Evolutionary conservation across 305 asterid genomes (phyloP), one percentile per base, ranked within the genome.

Genomic region (Vinca major): DNA sequence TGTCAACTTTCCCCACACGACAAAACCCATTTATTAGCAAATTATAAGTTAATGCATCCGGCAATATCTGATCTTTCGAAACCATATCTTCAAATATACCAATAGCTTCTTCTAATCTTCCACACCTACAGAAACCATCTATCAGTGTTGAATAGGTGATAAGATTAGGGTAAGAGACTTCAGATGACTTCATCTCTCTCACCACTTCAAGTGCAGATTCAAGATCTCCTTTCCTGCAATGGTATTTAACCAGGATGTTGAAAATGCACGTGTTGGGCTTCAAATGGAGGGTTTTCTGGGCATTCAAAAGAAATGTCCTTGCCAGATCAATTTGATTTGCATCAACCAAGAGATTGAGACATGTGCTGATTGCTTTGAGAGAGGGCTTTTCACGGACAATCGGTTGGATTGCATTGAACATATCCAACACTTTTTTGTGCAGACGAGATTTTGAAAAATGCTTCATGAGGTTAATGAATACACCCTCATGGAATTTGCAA

Each of bases 381-480:
- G 98, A 90, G 14, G 98, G 98, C 75, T 86, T 86, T 55, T 81
- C 81, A 66, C 97, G 92, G 26, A 74, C 92, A 13, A 84, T 78
- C 0, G 89, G 87, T 45, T 72, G 66, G 63, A 92, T 90, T 13
- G 80, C 71, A 71, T 77, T 2, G 70, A 92, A 92, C 97, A 87
- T 86, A 19, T 86, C 95, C 20, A 90, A 71, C 53, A 92, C 88
- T 78, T 79, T 87, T 63, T 88, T 90, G 11, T 86, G 90, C 82
- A 84, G 77, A 66, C 80, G 79, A 5, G 84, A 83, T 76, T 72
- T 90, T 0, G 97, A 82, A 80, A 82, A 90, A 81, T 84, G 95
- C 84, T 82, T 88, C 98, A 92, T 92, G 72, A 92, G 97, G 80
- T 88, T 86, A 11, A 91, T 73, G 75, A 90, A 92, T 75, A 92